Base-by-base conservation (phyloP, 768 basidiomycete genomes). In the Suillus decipiens region DNA sequence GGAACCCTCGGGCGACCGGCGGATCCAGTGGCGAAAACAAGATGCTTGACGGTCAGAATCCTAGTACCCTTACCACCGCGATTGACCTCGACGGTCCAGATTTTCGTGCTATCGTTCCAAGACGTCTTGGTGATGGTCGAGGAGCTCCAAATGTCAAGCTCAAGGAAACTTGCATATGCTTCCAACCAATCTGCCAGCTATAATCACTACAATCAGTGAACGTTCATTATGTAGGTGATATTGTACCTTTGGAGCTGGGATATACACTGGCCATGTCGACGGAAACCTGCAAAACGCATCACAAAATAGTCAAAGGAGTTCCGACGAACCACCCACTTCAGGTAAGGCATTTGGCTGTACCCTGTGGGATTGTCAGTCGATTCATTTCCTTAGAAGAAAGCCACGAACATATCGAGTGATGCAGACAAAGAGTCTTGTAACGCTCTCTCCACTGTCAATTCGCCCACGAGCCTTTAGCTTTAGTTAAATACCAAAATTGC, bases 121-220 rank as follows among this genome's bases (percentile, higher is more conserved):
- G 67, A 67, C 11, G 80, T 73, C 36, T 70, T 75, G 22, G 67
- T 71, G 22, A 85, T 77, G 17, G 66, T 76, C 0, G 84, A 76
- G 0, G 84, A 82, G 0, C 81, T 85, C 89, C 87, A 89, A 11
- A 87, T 81, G 62, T 87, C 83, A 43, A 90, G 71, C 61, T 89
- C 89, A 41, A 89, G 77, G 3, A 79, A 70, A 5, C 83, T 77
- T 0, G 84, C 87, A 64, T 89, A 90, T 5, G 74, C 76, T 69
- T 90, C 88, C 17, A 89, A 73, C 84, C 86, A 90, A 64, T 86
- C 84, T 1, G 83, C 88, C n/a, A 90, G 78, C 84, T 86, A 58
- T 12, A 33, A 7, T 14, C 6, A 48, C 15, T 12, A 22, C 12
- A 56, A 55, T 8, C 36, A 28, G 48, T 43, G 15, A 36, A 60